A percentile compares a stretch with the other conserved stretches of the same genome.
These are phyloP conservation scores for Trichoderma sp. DNA, from an alignment of 2,329 filamentous ascomycete species.

Conservation along the genomic window DNA sequence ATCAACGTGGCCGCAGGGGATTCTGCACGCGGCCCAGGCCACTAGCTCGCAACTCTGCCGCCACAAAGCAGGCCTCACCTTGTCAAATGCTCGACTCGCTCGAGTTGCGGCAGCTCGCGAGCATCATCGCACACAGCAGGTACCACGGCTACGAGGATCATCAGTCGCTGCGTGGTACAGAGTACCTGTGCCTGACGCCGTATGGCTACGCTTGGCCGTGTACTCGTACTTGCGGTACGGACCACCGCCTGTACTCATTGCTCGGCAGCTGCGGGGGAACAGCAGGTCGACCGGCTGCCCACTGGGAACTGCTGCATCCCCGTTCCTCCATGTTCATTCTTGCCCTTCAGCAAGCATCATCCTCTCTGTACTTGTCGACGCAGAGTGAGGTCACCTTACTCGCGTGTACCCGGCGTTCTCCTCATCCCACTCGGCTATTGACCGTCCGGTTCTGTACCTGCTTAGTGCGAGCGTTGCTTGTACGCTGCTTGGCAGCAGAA, in stretches of 20 bases:
- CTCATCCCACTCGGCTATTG: slow-evolving; percentile 16
- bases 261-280: slow-evolving; percentile 10
- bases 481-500: neutral
- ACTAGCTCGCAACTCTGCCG: slow-evolving; percentile 25
- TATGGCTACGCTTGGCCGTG: neutral
- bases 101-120: neutral
- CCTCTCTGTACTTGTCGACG: neutral
- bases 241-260: neutral
- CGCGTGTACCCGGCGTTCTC: slow-evolving; percentile 13
- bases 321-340: neutral
- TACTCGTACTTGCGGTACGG: neutral
- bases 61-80: slow-evolving; percentile 24
- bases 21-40: slow-evolving; percentile 14
- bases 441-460: slow-evolving; percentile 2
- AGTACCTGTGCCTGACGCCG: slow-evolving; percentile 9
- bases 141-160: neutral
- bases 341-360: neutral
- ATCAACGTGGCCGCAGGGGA: slow-evolving; percentile 35
- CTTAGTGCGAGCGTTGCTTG: slow-evolving; percentile 11
- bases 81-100: neutral
- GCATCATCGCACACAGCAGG: neutral
- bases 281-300: neutral
- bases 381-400: slow-evolving; percentile 21
- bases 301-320: neutral
- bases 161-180: neutral